Base-by-base conservation (phyloP, 495 filamentous ascomycete species). In the Aspergillus carlsbadensis region DNA sequence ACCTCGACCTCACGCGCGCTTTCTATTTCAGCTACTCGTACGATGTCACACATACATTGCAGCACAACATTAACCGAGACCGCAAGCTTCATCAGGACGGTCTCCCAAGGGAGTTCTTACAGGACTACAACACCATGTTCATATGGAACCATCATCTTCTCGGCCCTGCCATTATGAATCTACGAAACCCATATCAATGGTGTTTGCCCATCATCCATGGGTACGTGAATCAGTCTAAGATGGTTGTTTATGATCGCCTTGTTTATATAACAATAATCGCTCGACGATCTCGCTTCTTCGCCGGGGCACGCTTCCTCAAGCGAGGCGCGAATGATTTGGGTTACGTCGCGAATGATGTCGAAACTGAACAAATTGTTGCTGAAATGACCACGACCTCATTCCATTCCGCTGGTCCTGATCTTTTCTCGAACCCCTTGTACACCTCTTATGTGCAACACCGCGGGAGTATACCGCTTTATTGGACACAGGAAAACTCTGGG, bases 11-110 rank as follows among this genome's bases (percentile, higher is more conserved):
- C 41, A 89, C 86, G 2, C 79, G 87, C 31, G 95, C 89, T 0
- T 98, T 98, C 68, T 98, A 98, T 74, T 98, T 97, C 74, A 97
- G 95, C 70, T 96, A 98, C 69, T 94, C 92, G 3, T 98, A 98
- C 71, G 90, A 98, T 64, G 89, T 98, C 65, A 98, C 94, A 20
- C 84, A 85, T 46, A 96, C 91, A 0, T 78, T 98, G 52, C 94
- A 98, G 67, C 83, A 93, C 63, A 98, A 98, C 68, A 92, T 98
- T 60, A 87, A 86, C 49, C 82, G 86, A 37, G 91, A 96, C 71
- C 81, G 94, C 44, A 78, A 83, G 34, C 81, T 82, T 15, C 67
- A 95, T 44, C 67, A 80, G 24, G 76, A 85, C 59, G 91, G 87
- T n/a, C 68, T 76, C 13, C 73, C 80, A 1, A 80, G 80, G 44